phyloP scores from a whole-genome alignment of 139 green algal genomes.

The Chlorella sp. region DNA sequence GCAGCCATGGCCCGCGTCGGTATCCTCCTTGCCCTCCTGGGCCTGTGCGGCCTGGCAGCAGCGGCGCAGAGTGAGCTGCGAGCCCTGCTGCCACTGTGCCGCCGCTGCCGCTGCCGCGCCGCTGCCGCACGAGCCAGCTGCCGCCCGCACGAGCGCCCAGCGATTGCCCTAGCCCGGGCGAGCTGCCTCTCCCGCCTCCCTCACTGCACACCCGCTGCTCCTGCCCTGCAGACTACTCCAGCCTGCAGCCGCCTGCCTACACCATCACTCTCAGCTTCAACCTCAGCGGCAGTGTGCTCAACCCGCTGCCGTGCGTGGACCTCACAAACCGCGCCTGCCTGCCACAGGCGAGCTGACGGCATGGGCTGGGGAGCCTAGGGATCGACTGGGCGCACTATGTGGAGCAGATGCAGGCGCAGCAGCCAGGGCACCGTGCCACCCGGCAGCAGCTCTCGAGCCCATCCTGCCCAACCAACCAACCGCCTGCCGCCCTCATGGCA shows the following conservation, averaged over 20 bases:
- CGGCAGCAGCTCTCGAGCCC: too few relatives aligned
- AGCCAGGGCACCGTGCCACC: too few relatives aligned
- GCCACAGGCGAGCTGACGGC: constrained; percentile 20
- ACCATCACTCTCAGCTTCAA: constrained; percentile 10
- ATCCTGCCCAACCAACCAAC: too few relatives aligned
- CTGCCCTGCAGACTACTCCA: constrained; percentile 16
- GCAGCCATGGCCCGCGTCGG: not conserved
- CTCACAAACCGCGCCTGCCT: not conserved
- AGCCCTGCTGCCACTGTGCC: not conserved
- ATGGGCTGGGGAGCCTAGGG: too few relatives aligned
- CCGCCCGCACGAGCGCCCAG: not conserved
- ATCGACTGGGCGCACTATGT: too few relatives aligned
- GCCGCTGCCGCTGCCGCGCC: not conserved
- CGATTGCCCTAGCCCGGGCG: not conserved
- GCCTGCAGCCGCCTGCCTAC: constrained; percentile 19
- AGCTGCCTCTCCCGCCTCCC: not conserved
- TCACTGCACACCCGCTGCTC: not conserved
- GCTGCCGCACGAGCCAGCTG: not conserved
- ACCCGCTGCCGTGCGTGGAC: not conserved
- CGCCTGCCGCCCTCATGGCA: too few relatives aligned
- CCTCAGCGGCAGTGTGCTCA: not conserved
- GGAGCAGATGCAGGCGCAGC: too few relatives aligned
- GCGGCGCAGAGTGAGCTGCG: constrained; percentile 16
- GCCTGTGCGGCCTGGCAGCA: constrained; percentile 19
- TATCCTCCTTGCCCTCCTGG: constrained; percentile 9